phyloP scores from a whole-genome alignment of 148 eudicot genomes.

The Camellia lanceoleosa region DNA sequence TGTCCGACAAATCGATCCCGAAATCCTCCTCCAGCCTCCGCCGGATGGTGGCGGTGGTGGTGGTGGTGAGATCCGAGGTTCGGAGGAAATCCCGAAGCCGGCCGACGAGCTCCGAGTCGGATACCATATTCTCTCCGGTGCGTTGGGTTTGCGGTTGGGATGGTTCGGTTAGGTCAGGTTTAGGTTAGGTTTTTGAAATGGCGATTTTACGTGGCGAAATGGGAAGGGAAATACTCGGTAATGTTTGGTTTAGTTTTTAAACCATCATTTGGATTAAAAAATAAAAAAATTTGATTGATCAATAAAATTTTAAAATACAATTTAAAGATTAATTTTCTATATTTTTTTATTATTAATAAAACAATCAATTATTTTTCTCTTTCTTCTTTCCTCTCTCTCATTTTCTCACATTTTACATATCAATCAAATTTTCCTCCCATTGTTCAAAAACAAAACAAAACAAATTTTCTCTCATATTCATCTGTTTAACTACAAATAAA shows the following conservation, averaged over 20 bases:
- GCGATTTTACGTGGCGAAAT: slow-evolving; percentile 17
- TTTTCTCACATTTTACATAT: no score
- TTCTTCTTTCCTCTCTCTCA: no score
- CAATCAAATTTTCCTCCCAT: no score
- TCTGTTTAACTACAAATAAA: no score
- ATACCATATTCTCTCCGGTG: slow-evolving; percentile 48
- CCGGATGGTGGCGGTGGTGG: slow-evolving; percentile 56
- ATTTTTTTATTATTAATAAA: no score
- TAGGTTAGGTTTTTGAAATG: neutral
- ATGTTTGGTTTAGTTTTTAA: no score
- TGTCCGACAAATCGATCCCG: slow-evolving; percentile 70
- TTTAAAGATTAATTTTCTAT: no score
- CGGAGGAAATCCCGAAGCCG: slow-evolving; percentile 51
- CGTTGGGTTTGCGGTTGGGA: neutral
- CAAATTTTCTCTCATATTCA: no score
- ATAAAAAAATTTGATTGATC: neutral
- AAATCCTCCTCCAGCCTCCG: slow-evolving; percentile 65
- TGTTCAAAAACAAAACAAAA: no score
- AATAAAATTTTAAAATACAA: no score
- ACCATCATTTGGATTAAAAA: no score
- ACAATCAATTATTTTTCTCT: no score
- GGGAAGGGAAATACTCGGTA: neutral
- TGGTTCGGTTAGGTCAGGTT: neutral
- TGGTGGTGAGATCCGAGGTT: slow-evolving; percentile 63
- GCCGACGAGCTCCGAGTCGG: slow-evolving; percentile 60